These are phyloP conservation scores for Craterostigma plantagineum DNA, from an alignment of 257 asterid genomes.

Conservation along the genomic window DNA sequence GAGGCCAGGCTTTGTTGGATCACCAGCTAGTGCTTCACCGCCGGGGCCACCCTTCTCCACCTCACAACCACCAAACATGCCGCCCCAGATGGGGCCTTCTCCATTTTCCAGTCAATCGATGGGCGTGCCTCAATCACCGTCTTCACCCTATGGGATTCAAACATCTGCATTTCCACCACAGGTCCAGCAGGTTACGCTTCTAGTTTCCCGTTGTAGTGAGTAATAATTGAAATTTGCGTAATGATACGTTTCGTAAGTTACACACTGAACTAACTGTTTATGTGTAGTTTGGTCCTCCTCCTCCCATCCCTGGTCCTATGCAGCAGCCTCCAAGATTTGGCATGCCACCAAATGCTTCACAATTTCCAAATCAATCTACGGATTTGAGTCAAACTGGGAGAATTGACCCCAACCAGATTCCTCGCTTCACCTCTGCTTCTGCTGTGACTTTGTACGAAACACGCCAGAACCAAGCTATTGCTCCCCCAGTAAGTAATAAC, in stretches of 20 bases:
- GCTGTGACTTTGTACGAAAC: constrained; percentile 66
- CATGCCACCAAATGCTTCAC: constrained; percentile 50
- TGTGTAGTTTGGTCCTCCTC: constrained; percentile 51
- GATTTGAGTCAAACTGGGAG: constrained; percentile 56
- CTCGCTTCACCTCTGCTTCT: constrained; percentile 65
- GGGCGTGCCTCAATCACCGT: constrained; percentile 43
- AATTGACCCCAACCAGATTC: constrained; percentile 96
- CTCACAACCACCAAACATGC: constrained; percentile 14
- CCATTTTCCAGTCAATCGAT: constrained; percentile 46
- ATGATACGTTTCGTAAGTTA: too few relatives aligned
- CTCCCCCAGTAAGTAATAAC: constrained; percentile 66
- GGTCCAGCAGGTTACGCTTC: constrained; percentile 46
- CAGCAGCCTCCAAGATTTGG: constrained; percentile 75
- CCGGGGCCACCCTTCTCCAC: constrained; percentile 49
- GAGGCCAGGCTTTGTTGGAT: constrained; percentile 63
- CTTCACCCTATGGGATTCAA: constrained; percentile 44
- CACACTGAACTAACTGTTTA: not conserved
- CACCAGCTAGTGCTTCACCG: constrained; percentile 20
- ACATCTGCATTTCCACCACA: constrained; percentile 45
- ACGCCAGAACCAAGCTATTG: constrained; percentile 97
- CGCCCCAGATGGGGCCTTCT: constrained; percentile 10
- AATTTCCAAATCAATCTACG: constrained; percentile 64
- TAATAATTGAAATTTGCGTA: too few relatives aligned
- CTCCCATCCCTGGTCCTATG: constrained; percentile 47
- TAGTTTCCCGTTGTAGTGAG: too few relatives aligned